Conservation (phyloP, 2,329 filamentous ascomycete genomes). For the Tolypocladium pustulatum region DNA sequence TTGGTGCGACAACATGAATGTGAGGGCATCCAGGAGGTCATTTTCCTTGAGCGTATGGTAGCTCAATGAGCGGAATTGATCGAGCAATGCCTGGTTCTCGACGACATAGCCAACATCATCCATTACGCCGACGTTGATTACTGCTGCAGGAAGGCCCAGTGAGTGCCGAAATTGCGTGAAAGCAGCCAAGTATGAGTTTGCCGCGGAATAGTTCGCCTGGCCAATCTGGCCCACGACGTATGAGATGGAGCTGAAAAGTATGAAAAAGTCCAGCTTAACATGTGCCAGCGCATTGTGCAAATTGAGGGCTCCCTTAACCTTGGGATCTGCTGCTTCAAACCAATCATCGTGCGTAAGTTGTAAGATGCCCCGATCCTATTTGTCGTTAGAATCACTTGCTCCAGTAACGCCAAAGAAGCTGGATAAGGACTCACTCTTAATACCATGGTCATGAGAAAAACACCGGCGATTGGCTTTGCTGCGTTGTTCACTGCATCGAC, state of each 20-base stretch:
- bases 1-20: constrained; percentile 2
- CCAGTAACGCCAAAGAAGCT: background rate
- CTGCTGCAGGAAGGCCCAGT: constrained; percentile 4
- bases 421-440: background rate
- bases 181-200: constrained; percentile 11
- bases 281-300: constrained; percentile 13
- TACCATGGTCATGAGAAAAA: constrained; percentile 16
- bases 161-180: constrained; percentile 11
- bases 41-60: constrained; percentile 5
- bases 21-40: constrained; percentile 3
- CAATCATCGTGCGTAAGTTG: constrained; percentile 11
- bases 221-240: constrained; percentile 12
- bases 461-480: background rate
- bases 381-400: background rate
- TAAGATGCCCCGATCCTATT: constrained; percentile 1
- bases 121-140: constrained; percentile 1
- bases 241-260: constrained; percentile 15
- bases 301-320: constrained; percentile 21
- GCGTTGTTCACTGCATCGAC: background rate
- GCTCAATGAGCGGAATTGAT: constrained; percentile 4
- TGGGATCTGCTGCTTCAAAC: constrained; percentile 12
- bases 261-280: constrained; percentile 17
- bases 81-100: constrained; percentile 2
- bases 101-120: background rate
- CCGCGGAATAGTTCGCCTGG: constrained; percentile 24